Conservation (phyloP, 805 yeast genomes). For the Yarrowia bubula region DNA sequence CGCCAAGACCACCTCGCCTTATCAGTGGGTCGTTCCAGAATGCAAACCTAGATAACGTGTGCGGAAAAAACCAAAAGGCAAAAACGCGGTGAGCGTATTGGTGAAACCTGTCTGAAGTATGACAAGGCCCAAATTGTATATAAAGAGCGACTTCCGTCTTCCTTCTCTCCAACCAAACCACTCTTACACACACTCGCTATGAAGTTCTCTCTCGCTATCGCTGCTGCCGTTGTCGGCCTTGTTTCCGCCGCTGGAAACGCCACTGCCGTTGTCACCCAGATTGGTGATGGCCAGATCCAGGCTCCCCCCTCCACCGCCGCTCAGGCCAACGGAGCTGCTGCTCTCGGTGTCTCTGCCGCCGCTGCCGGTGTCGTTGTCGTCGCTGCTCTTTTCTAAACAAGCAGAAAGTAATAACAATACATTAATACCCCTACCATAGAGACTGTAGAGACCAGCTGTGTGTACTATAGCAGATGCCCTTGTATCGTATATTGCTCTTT, state of each 20-base stretch:
- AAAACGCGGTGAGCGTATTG: not conserved
- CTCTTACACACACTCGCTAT: conserved; percentile 1
- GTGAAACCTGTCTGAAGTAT: too few relatives aligned
- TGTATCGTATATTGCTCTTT: too few relatives aligned
- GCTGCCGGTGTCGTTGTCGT: conserved; percentile 16
- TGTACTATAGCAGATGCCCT: too few relatives aligned
- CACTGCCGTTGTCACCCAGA: conserved; percentile 23
- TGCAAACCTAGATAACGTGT: conserved; percentile 5
- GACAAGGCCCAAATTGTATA: not conserved
- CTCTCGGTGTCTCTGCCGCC: conserved; percentile 16
- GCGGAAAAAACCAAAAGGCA: not conserved
- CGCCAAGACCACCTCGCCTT: conserved; percentile 1
- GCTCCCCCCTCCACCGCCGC: conserved; percentile 18
- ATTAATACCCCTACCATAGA: not conserved
- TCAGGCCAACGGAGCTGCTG: conserved; percentile 22
- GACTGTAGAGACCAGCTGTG: too few relatives aligned
- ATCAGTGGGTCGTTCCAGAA: conserved; percentile 9
- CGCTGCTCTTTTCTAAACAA: conserved; percentile 2
- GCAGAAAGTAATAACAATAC: not conserved
- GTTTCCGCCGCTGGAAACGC: conserved; percentile 12
- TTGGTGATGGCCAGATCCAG: conserved; percentile 26
- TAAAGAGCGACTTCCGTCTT: not conserved
- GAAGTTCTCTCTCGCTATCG: conserved; percentile 22
- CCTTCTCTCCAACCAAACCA: not conserved
- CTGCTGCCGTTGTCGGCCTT: conserved; percentile 10